Conservation (phyloP, 192 early-diverging fungal species). For the Coemansia reversa region DNA sequence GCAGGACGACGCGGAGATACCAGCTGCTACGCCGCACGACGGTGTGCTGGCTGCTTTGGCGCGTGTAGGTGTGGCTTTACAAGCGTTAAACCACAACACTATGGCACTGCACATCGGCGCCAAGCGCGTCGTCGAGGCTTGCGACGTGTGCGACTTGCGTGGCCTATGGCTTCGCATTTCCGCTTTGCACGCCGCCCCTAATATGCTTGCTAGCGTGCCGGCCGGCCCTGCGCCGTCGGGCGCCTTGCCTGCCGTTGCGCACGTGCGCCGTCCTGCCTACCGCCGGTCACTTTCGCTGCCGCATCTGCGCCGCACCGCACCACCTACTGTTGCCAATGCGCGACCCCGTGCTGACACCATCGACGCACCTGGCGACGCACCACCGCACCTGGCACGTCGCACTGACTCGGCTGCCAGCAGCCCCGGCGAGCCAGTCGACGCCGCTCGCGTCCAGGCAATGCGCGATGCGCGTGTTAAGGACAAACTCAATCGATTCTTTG, state of each 20-base stretch:
- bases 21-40: conserved; percentile 13
- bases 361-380: conserved; percentile 27
- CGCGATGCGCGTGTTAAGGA: conserved; percentile 49
- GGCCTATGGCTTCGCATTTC: conserved; percentile 53
- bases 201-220: conserved; percentile 42
- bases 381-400: conserved; percentile 43
- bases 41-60: conserved; percentile 26
- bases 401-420: conserved; percentile 1
- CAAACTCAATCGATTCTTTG: conserved; percentile 64
- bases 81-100: conserved; percentile 50
- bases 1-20: conserved; percentile 38
- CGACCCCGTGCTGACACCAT: conserved; percentile 51
- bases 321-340: neutral
- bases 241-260: neutral
- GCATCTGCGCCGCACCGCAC: conserved; percentile 25
- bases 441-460: conserved; percentile 8
- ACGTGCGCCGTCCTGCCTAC: conserved; percentile 20
- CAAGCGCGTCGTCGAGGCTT: conserved; percentile 54
- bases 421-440: conserved; percentile 16
- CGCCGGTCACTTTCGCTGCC: conserved; percentile 50
- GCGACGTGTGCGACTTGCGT: conserved; percentile 53
- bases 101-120: conserved; percentile 52
- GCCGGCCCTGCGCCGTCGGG: conserved; percentile 20
- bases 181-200: conserved; percentile 32
- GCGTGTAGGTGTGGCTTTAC: conserved; percentile 31